These are phyloP conservation scores for Debaryomyces tyrocola DNA, from an alignment of 805 yeast species.

Conservation along the genomic window DNA sequence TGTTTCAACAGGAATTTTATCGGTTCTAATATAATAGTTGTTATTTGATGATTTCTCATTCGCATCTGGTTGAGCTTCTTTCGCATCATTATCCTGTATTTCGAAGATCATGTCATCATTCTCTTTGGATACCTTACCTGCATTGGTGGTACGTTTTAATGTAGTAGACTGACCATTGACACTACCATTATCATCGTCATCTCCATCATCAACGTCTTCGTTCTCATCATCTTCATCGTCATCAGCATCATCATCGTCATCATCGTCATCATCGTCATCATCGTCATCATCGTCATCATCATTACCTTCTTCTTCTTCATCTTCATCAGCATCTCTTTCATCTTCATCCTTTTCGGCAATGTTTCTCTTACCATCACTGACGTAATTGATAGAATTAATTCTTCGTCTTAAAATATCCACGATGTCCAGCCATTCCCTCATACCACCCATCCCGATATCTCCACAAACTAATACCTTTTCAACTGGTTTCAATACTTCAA, in stretches of 20 bases:
- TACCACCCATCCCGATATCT: slow-evolving; percentile 51
- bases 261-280: slow-evolving; percentile 36
- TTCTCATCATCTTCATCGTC: slow-evolving; percentile 5
- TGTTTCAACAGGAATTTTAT: slow-evolving; percentile 14
- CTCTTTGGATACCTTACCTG: neutral
- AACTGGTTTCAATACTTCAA: slow-evolving; percentile 45
- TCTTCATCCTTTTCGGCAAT: slow-evolving; percentile 5
- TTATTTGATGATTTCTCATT: neutral
- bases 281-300: slow-evolving; percentile 38
- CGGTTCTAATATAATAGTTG: neutral
- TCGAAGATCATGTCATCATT: slow-evolving; percentile 19
- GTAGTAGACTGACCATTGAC: neutral
- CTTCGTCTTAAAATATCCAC: slow-evolving; percentile 42
- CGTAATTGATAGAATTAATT: slow-evolving; percentile 27
- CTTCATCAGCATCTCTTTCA: slow-evolving; percentile 29
- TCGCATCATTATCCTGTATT: slow-evolving; percentile 16
- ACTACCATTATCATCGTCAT: neutral
- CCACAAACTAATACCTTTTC: slow-evolving; percentile 49
- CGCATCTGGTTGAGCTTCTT: neutral
- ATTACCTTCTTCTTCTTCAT: slow-evolving; percentile 37
- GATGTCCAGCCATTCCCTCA: slow-evolving; percentile 48
- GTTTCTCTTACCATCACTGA: slow-evolving; percentile 16
- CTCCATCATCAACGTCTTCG: neutral
- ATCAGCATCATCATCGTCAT: slow-evolving; percentile 19
- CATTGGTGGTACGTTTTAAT: neutral